Percentiles rank a stretch among this genome's conserved stretches.
Conservation (phyloP, 192 early-diverging fungal genomes). For the Entomortierella lignicola region DNA sequence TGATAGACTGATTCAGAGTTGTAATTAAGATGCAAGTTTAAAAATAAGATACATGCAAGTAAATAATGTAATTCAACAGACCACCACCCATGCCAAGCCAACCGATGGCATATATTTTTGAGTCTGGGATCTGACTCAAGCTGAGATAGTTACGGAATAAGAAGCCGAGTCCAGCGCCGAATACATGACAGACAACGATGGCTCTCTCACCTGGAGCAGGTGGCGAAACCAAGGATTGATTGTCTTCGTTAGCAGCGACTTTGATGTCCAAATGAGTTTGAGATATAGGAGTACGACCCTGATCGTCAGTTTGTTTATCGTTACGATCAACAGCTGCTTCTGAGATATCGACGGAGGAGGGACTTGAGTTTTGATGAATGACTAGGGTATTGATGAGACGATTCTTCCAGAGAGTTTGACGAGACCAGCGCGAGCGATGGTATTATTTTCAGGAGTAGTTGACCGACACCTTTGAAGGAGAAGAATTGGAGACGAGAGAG, state of each 20-base stretch:
- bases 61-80: too few relatives aligned
- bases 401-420: slow-evolving; percentile 65
- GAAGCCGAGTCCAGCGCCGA: slow-evolving; percentile 84
- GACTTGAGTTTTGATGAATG: slow-evolving; percentile 59
- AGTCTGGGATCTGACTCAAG: slow-evolving; percentile 63
- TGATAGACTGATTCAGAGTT: too few relatives aligned
- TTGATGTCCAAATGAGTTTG: slow-evolving; percentile 52
- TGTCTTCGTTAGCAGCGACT: slow-evolving; percentile 27
- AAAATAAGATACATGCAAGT: too few relatives aligned
- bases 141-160: slow-evolving; percentile 71
- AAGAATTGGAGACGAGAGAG: slow-evolving; percentile 67
- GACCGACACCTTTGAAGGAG: slow-evolving; percentile 53
- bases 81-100: slow-evolving; percentile 97
- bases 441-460: slow-evolving; percentile 16
- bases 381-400: slow-evolving; percentile 70
- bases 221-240: slow-evolving; percentile 44
- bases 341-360: slow-evolving; percentile 34
- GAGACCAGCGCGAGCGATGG: slow-evolving; percentile 62
- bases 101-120: slow-evolving; percentile 79
- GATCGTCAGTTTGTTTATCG: slow-evolving; percentile 37
- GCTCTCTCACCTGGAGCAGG: slow-evolving; percentile 47
- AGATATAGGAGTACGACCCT: slow-evolving; percentile 49
- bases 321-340: slow-evolving; percentile 19
- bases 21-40: too few relatives aligned
- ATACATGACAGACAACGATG: slow-evolving; percentile 83